Evolutionary conservation across 1,139 yeast genomes (phyloP).

Genomic region (Meyerozyma elateridarum): DNA sequence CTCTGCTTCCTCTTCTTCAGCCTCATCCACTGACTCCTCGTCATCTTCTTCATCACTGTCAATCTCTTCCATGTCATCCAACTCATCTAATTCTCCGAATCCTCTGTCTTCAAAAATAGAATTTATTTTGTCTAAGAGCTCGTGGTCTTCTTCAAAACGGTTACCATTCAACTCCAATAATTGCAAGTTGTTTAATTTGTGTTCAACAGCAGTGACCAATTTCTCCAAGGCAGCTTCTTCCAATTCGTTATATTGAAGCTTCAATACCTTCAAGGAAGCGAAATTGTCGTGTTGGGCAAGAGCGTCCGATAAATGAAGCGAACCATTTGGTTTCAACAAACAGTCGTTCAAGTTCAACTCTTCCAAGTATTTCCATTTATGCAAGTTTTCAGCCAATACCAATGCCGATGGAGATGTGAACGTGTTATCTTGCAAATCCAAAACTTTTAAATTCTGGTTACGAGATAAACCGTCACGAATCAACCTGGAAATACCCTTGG

Average conservation of each 20-base stretch:
- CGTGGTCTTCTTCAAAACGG: conserved; percentile 54
- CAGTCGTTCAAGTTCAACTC: conserved; percentile 91
- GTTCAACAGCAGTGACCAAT: conserved; percentile 48
- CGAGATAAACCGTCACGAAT: conserved; percentile 65
- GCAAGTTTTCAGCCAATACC: conserved; percentile 46
- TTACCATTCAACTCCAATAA: conserved; percentile 86
- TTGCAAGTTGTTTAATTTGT: conserved; percentile 58
- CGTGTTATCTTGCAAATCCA: conserved; percentile 94
- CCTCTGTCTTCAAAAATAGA: conserved; percentile 70
- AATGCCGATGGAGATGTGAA: conserved; percentile 73
- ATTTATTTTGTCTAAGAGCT: conserved; percentile 28
- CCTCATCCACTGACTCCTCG: conserved; percentile 57
- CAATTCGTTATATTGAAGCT: conserved; percentile 87
- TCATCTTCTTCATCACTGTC: conserved; percentile 78
- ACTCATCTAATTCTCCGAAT: conserved; percentile 78
- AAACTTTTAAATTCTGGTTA: conserved; percentile 55
- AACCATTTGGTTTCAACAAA: conserved; percentile 75
- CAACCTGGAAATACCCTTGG: conserved; percentile 78
- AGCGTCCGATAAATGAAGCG: conserved; percentile 47
- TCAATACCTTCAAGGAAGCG: conserved; percentile 49
- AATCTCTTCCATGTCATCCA: conserved; percentile 89
- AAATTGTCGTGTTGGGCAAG: conserved; percentile 33
- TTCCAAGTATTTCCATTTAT: conserved; percentile 42
- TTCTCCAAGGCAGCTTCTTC: conserved; percentile 58
- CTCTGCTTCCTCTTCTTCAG: conserved; percentile 44